Base-by-base conservation (phyloP, 352 stramenopile genomes). In the Pythium aphanidermatum region DNA sequence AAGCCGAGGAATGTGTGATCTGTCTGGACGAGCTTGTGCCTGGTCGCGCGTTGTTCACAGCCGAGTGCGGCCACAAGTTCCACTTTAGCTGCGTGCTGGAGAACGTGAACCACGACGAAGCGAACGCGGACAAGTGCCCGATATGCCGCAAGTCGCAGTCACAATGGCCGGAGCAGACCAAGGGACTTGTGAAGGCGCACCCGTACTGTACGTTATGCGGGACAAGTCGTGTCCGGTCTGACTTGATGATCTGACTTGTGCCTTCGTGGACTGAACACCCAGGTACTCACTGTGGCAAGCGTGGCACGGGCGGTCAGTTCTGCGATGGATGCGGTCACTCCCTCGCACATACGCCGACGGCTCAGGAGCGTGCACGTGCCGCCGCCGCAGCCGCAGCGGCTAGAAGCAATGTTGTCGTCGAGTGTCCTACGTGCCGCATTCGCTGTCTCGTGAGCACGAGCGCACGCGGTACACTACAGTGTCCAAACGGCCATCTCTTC, bases 101-200 rank as follows among this genome's bases (percentile, higher is more conserved):
- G 70, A 93, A 93, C 56, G 77, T 93, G 25, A 93, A 93, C 61
- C 78, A 93, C 61, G 81, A 93, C 63, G 81, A 93, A 56, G 81
- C 78, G 23, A 93, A 93, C 53, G 74, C 75, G 41, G 80, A 90
- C 66, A 93, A 93, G 62, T 93, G 81, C 37, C 81, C 81, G 49
- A 93, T 93, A 53, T 93, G 81, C 69, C 76, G 81, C 56, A 85
- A 91, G 63, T 34, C 76, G 49, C 81, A 93, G 65, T 74, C 63
- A 28, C 72, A 91, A 46, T 93, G 81, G 81, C 81, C 81, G 28
- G 76, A 93, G 59, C 81, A 90, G 61, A 93, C 81, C 12, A 60
- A 82, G 36, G 81, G 81, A 6, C 76, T 93, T 8, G 78, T 90
- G 26, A 93, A 93, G 53, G 81, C 81, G 8, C 81, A 93, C 20